Evolutionary conservation across 176 grass and related monocot species (phyloP).

Genomic region (Triticum dicoccoides): DNA sequence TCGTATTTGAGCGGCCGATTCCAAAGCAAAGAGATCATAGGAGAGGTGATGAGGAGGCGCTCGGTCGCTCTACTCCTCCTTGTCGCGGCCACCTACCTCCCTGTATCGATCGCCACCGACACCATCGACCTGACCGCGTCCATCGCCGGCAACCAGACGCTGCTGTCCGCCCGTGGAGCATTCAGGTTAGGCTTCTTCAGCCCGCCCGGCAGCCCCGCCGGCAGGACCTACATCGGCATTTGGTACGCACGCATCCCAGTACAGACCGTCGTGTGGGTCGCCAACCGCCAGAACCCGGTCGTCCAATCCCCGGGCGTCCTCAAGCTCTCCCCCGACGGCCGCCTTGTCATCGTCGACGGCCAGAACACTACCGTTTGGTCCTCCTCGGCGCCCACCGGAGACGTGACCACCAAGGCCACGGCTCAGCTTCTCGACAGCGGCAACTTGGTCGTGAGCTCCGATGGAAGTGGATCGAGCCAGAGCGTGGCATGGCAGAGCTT

Average conservation of each 20-base stretch:
- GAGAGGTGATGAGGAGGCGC: background rate
- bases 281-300: conserved; percentile 42
- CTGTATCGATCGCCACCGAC: background rate
- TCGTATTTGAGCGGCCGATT: background rate
- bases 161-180: conserved; percentile 41
- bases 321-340: conserved; percentile 30
- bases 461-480: background rate
- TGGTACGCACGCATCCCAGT: conserved; percentile 25
- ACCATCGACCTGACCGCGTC: conserved; percentile 3
- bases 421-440: conserved; percentile 28
- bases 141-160: conserved; percentile 40
- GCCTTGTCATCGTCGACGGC: conserved; percentile 23
- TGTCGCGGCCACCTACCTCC: background rate
- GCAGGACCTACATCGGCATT: conserved; percentile 38
- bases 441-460: conserved; percentile 41
- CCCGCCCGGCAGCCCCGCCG: background rate
- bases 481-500: conserved; percentile 53
- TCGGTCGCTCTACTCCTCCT: background rate
- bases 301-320: background rate
- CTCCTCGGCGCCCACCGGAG: conserved; percentile 5
- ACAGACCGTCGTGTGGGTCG: conserved; percentile 42
- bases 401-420: background rate
- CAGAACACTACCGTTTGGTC: conserved; percentile 29
- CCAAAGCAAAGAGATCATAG: background rate
- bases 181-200: conserved; percentile 65